Evolutionary conservation across 1,139 yeast genomes (phyloP).

Genomic region (Diutina mesorugosa): DNA sequence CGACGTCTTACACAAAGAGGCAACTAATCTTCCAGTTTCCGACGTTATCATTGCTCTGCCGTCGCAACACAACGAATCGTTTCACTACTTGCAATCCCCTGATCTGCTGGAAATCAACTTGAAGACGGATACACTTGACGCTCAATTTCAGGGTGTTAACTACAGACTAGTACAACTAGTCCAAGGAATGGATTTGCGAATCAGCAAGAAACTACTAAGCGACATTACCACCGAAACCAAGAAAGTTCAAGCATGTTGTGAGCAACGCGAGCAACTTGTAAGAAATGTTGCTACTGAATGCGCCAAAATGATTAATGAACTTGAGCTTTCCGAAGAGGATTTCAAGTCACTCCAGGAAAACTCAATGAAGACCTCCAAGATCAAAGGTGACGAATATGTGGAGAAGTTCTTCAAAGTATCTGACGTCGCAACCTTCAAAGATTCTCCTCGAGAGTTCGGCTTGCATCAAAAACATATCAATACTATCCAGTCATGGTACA

Average conservation of each 20-base stretch:
- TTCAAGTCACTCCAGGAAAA: not conserved
- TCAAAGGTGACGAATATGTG: not conserved
- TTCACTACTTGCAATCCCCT: not conserved
- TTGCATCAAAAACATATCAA: conserved; percentile 21
- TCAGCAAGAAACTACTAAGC: not conserved
- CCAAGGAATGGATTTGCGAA: not conserved
- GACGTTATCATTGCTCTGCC: not conserved
- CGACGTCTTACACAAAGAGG: not conserved
- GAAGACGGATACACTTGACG: not conserved
- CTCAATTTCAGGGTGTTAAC: not conserved
- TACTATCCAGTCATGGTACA: conserved; percentile 18
- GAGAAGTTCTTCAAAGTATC: not conserved
- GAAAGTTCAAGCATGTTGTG: not conserved
- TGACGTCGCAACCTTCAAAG: not conserved
- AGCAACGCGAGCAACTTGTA: not conserved
- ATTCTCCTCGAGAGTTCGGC: conserved; percentile 28
- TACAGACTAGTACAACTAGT: not conserved
- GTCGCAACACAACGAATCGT: not conserved
- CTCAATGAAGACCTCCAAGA: not conserved
- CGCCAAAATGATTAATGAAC: not conserved
- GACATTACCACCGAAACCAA: not conserved
- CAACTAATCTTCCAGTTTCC: not conserved
- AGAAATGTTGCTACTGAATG: not conserved
- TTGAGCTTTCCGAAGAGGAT: not conserved
- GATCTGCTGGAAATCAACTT: not conserved